Conservation (phyloP, 2,329 filamentous ascomycete genomes). For the Emmonsiellopsis sp. region DNA sequence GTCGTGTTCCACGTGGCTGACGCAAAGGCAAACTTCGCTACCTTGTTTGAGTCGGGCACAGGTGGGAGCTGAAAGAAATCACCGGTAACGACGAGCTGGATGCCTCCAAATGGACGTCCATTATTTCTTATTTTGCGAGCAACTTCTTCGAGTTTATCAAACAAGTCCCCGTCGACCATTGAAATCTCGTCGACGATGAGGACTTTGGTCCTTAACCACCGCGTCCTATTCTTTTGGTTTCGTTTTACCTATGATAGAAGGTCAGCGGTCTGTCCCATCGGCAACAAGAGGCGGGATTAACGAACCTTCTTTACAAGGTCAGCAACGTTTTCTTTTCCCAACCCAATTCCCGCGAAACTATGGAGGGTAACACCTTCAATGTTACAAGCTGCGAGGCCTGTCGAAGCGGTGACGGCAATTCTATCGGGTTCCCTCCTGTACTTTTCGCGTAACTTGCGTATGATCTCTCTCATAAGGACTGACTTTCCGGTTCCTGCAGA, state of each 20-base stretch:
- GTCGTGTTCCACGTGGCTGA: slow-evolving; percentile 84
- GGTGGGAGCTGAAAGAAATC: slow-evolving; percentile 97
- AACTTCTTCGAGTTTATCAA: slow-evolving; percentile 89
- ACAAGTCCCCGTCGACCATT: slow-evolving; percentile 96
- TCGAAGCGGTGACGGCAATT: slow-evolving; percentile 89
- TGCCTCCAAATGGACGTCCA: slow-evolving; percentile 86
- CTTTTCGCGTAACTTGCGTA: slow-evolving; percentile 68
- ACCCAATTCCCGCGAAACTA: slow-evolving; percentile 88
- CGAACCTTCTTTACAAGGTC: slow-evolving; percentile 68
- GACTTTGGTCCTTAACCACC: slow-evolving; percentile 82
- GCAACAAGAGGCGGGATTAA: slow-evolving; percentile 10
- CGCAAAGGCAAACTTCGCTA: slow-evolving; percentile 86
- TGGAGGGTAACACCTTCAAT: slow-evolving; percentile 93
- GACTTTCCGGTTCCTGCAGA: slow-evolving; percentile 96
- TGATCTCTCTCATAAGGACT: slow-evolving; percentile 87
- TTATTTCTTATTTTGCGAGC: slow-evolving; percentile 82
- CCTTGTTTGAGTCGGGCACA: slow-evolving; percentile 67
- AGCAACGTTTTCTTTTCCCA: slow-evolving; percentile 79
- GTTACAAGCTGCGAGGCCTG: slow-evolving; percentile 90
- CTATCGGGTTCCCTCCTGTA: slow-evolving; percentile 68
- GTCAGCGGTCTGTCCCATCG: neutral
- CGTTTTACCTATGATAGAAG: slow-evolving; percentile 53
- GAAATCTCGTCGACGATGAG: slow-evolving; percentile 92
- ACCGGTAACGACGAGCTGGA: slow-evolving; percentile 89
- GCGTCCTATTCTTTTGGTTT: slow-evolving; percentile 76